A percentile compares a stretch with the other conserved stretches of the same genome.
Conservation (phyloP, 164 flowering plant genomes). For the Vitis rotundifolia region DNA sequence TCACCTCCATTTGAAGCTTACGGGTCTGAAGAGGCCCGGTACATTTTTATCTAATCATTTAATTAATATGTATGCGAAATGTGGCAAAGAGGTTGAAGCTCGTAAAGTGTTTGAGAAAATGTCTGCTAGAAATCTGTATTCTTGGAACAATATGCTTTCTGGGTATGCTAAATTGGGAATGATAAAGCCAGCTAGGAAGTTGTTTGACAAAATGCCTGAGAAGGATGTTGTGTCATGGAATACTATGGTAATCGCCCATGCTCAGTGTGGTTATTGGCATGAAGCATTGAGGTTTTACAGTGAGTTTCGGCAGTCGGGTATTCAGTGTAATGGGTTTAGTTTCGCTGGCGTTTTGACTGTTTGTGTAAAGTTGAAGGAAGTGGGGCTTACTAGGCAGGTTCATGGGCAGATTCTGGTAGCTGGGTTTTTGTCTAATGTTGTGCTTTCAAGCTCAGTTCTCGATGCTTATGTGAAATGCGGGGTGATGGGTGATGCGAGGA, state of each 20-base stretch:
- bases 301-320: slow-evolving; percentile 35
- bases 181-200: slow-evolving; percentile 36
- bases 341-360: slow-evolving; percentile 67
- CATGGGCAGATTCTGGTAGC: slow-evolving; percentile 64
- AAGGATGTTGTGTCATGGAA: slow-evolving; percentile 81
- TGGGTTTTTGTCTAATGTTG: slow-evolving; percentile 57
- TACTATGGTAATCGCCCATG: slow-evolving; percentile 65
- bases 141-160: slow-evolving; percentile 74
- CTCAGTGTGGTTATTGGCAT: slow-evolving; percentile 34
- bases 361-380: slow-evolving; percentile 52
- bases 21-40: slow-evolving; percentile 44
- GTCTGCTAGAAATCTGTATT: slow-evolving; percentile 51
- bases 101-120: slow-evolving; percentile 73
- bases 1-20: slow-evolving; percentile 58
- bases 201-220: slow-evolving; percentile 69
- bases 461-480: slow-evolving; percentile 75
- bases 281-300: slow-evolving; percentile 54
- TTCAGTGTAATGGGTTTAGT: slow-evolving; percentile 60
- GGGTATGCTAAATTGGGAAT: slow-evolving; percentile 67
- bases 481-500: slow-evolving; percentile 46
- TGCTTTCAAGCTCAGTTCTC: slow-evolving; percentile 56
- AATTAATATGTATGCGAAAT: slow-evolving; percentile 49
- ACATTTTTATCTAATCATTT: slow-evolving; percentile 58
- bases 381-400: slow-evolving; percentile 47
- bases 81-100: slow-evolving; percentile 47